These are phyloP conservation scores for Bruguiera parviflora DNA, from an alignment of 345 rosid genomes.

Conservation along the genomic window DNA sequence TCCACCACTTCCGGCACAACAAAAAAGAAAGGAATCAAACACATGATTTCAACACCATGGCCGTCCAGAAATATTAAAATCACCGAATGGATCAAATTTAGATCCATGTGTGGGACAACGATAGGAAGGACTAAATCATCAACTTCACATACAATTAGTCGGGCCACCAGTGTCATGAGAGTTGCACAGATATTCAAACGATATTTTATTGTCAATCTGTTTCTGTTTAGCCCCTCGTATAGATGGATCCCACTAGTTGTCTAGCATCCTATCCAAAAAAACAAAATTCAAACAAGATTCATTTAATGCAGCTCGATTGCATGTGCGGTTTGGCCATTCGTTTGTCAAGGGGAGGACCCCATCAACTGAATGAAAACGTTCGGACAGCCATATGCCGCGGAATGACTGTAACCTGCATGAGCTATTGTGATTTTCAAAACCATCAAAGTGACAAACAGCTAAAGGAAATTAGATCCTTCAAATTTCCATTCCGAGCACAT, in stretches of 20 bases:
- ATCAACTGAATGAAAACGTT: no score
- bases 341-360: no score
- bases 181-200: conserved; percentile 9
- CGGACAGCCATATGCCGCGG: no score
- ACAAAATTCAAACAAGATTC: neutral
- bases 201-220: neutral
- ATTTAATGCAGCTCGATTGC: no score
- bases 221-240: neutral
- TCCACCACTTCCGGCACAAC: conserved; percentile 8
- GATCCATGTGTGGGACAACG: neutral
- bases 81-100: neutral
- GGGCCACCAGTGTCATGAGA: conserved; percentile 11
- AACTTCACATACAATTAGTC: neutral
- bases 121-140: conserved; percentile 12
- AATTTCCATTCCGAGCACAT: no score
- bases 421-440: no score
- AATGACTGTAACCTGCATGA: no score
- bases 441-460: no score
- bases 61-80: conserved; percentile 1
- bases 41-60: conserved; percentile 2
- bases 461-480: no score
- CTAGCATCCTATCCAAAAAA: neutral
- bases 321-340: no score
- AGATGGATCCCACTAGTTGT: neutral
- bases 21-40: neutral